Conservation (phyloP, 257 asterid species). For the Coffea eugenioides region DNA sequence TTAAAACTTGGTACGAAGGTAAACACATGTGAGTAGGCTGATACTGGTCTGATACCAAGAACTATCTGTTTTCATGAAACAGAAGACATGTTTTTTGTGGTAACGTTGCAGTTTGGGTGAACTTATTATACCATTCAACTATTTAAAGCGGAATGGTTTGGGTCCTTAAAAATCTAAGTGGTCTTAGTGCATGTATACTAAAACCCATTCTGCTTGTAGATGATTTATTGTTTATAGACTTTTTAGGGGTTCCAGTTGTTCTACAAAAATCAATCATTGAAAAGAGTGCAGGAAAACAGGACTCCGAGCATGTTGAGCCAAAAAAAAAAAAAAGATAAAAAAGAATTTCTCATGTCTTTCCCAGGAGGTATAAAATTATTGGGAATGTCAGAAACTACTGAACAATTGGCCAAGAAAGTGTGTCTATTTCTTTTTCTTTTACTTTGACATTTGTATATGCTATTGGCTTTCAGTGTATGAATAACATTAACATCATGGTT, state of each 20-base stretch:
- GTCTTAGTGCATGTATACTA: background rate
- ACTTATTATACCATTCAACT: background rate
- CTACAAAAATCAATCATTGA: background rate
- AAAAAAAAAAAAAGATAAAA: no score
- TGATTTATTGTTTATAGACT: background rate
- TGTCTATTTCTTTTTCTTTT: background rate
- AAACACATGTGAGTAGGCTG: background rate
- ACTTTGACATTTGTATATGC: background rate
- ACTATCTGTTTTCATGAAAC: background rate
- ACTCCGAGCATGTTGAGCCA: background rate
- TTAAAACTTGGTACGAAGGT: background rate
- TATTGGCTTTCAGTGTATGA: slow-evolving; percentile 1
- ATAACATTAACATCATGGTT: slow-evolving; percentile 13
- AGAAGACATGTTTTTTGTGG: background rate
- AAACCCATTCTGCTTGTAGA: background rate
- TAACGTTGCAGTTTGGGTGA: background rate
- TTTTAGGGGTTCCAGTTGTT: background rate
- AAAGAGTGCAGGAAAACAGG: background rate
- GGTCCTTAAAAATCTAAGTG: background rate
- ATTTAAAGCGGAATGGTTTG: background rate
- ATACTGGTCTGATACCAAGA: background rate
- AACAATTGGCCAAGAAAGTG: background rate
- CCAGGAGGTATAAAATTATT: background rate
- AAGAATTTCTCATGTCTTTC: background rate
- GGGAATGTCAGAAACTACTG: background rate